Conservation (phyloP, 495 filamentous ascomycete genomes). For the Opeltia flavorubescens region DNA sequence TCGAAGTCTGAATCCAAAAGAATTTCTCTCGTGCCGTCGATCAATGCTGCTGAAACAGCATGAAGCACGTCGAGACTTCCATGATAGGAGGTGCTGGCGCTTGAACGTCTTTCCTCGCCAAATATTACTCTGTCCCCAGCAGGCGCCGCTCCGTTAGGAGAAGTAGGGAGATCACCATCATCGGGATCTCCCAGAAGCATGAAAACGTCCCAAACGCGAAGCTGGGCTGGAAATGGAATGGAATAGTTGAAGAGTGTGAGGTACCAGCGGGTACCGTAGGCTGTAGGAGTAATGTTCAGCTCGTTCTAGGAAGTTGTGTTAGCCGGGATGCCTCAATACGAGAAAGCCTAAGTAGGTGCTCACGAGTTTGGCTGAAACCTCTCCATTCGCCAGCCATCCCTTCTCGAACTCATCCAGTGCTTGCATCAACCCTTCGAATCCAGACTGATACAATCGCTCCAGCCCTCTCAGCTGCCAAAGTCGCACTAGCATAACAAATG, state of each 20-base stretch:
- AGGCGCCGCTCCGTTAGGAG: slow-evolving; percentile 2
- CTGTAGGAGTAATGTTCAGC: slow-evolving; percentile 68
- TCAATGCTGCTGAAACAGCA: slow-evolving; percentile 77
- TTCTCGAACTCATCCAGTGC: slow-evolving; percentile 80
- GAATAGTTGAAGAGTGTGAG: slow-evolving; percentile 96
- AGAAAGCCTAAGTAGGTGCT: slow-evolving; percentile 20
- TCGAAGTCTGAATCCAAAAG: slow-evolving; percentile 92
- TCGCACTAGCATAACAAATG: slow-evolving; percentile 89
- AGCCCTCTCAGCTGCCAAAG: slow-evolving; percentile 83
- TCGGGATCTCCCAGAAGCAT: slow-evolving; percentile 80
- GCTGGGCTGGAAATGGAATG: slow-evolving; percentile 88
- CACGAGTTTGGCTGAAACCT: slow-evolving; percentile 67
- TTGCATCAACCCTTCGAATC: slow-evolving; percentile 77
- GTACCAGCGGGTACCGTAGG: slow-evolving; percentile 95
- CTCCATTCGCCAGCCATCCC: slow-evolving; percentile 64
- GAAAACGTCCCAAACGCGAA: slow-evolving; percentile 98
- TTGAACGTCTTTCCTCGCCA: neutral
- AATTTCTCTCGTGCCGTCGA: slow-evolving; percentile 83
- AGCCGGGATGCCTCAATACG: slow-evolving; percentile 7
- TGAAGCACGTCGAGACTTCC: slow-evolving; percentile 79
- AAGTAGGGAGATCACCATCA: slow-evolving; percentile 9
- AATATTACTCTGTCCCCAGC: neutral
- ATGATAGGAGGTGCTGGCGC: slow-evolving; percentile 27
- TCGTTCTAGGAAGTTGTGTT: slow-evolving; percentile 40
- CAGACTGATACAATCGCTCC: slow-evolving; percentile 67